Evolutionary conservation across 1,139 yeast species (phyloP).

Genomic region (Arxiozyma bovina): DNA sequence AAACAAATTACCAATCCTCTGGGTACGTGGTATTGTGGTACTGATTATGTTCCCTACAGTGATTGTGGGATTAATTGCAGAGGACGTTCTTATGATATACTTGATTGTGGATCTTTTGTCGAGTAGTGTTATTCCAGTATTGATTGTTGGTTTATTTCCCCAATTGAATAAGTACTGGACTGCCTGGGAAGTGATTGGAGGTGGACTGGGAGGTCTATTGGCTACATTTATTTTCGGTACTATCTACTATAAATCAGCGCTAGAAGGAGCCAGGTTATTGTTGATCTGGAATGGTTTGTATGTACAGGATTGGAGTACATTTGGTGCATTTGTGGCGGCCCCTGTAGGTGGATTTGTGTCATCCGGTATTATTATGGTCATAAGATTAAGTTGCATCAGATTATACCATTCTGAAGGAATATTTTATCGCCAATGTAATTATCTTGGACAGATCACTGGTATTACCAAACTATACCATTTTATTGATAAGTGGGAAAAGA

Average conservation of each 20-base stretch:
- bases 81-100: slow-evolving; percentile 76
- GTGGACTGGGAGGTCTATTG: slow-evolving; percentile 75
- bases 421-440: slow-evolving; percentile 8
- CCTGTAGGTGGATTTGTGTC: slow-evolving; percentile 71
- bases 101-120: slow-evolving; percentile 86
- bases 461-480: slow-evolving; percentile 2
- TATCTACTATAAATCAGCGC: slow-evolving; percentile 60
- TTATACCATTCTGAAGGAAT: slow-evolving; percentile 8
- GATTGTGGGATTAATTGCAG: slow-evolving; percentile 75
- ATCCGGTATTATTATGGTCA: slow-evolving; percentile 43
- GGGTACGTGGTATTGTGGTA: slow-evolving; percentile 64
- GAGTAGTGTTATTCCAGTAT: slow-evolving; percentile 76
- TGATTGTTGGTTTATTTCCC: slow-evolving; percentile 69
- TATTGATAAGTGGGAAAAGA: slow-evolving; percentile 1
- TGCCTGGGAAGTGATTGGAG: slow-evolving; percentile 76
- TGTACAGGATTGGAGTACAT: slow-evolving; percentile 82
- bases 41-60: slow-evolving; percentile 74
- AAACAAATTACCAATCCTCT: slow-evolving; percentile 59
- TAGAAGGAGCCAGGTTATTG: slow-evolving; percentile 66
- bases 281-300: slow-evolving; percentile 75
- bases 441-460: slow-evolving; percentile 11
- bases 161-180: slow-evolving; percentile 54
- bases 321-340: slow-evolving; percentile 89
- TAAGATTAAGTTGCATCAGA: slow-evolving; percentile 34
- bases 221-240: slow-evolving; percentile 79